A percentile compares a stretch with the other conserved stretches of the same genome.
Conservation (phyloP, 2,329 filamentous ascomycete species). For the Aureobasidium melanogenum region DNA sequence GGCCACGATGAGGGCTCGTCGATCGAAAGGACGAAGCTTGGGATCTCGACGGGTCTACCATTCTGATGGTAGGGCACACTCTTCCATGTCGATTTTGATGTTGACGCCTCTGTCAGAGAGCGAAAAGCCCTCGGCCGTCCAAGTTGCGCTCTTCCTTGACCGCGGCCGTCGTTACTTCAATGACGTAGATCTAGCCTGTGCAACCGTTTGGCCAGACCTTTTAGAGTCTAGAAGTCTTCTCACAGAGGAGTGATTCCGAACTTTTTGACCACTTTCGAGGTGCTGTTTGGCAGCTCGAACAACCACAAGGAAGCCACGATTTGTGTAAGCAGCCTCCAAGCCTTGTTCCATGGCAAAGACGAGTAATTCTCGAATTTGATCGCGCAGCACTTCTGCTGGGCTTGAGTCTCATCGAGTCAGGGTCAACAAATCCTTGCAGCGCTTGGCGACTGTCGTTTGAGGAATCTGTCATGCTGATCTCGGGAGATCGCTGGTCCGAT, state of each 20-base stretch:
- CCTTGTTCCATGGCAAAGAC: background rate
- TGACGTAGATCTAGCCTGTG: background rate
- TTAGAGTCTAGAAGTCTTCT: background rate
- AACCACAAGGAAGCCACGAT: background rate
- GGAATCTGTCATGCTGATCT: background rate
- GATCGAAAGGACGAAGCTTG: slow-evolving; percentile 1
- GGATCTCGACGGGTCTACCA: slow-evolving; percentile 5
- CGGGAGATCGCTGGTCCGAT: background rate
- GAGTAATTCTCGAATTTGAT: background rate
- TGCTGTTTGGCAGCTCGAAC: background rate
- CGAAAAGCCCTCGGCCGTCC: background rate
- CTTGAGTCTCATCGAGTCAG: background rate
- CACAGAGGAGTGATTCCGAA: background rate
- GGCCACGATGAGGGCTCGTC: background rate
- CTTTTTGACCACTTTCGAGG: background rate
- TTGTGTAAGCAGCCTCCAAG: background rate
- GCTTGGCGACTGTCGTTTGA: background rate
- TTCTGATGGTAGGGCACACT: background rate
- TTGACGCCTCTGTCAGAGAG: background rate
- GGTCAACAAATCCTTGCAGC: background rate
- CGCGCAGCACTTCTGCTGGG: background rate
- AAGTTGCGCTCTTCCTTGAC: background rate
- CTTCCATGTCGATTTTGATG: background rate
- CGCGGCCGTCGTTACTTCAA: background rate
- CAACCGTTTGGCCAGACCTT: background rate